Conservation (phyloP, 2,329 filamentous ascomycete genomes). For the Trichoderma harzianum region DNA sequence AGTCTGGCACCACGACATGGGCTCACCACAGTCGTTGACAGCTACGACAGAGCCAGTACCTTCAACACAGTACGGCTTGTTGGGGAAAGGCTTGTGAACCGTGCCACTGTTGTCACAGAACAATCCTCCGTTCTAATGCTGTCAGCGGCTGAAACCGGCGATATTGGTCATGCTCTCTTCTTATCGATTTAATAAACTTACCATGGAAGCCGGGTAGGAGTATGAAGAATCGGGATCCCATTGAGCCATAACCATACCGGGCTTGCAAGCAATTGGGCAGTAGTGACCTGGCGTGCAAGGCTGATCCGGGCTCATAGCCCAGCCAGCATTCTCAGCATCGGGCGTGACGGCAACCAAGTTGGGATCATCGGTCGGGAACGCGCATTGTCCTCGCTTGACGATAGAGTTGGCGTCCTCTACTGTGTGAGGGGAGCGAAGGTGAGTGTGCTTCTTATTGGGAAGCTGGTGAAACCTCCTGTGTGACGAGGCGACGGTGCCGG, state of each 20-base stretch:
- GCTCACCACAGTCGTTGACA: slow-evolving; percentile 60
- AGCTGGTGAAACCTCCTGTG: slow-evolving; percentile 37
- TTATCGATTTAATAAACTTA: slow-evolving; percentile 40
- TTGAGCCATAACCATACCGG: slow-evolving; percentile 73
- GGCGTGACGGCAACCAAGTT: slow-evolving; percentile 68
- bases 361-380: slow-evolving; percentile 59
- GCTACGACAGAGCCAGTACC: slow-evolving; percentile 64
- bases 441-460: slow-evolving; percentile 40
- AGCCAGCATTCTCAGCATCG: slow-evolving; percentile 62
- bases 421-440: slow-evolving; percentile 27
- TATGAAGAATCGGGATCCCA: slow-evolving; percentile 73
- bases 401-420: slow-evolving; percentile 29
- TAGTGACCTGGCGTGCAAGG: slow-evolving; percentile 63
- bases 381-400: slow-evolving; percentile 58
- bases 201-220: slow-evolving; percentile 68
- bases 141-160: slow-evolving; percentile 1
- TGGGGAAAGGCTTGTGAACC: slow-evolving; percentile 65
- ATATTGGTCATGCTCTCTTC: background rate
- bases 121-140: slow-evolving; percentile 65
- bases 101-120: slow-evolving; percentile 66
- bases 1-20: slow-evolving; percentile 74
- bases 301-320: slow-evolving; percentile 76
- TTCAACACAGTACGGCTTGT: slow-evolving; percentile 65
- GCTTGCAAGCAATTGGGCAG: slow-evolving; percentile 73
- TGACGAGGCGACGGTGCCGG: slow-evolving; percentile 33